phyloP scores from a whole-genome alignment of 345 rosid species.

The Euphorbia tirucalli region DNA sequence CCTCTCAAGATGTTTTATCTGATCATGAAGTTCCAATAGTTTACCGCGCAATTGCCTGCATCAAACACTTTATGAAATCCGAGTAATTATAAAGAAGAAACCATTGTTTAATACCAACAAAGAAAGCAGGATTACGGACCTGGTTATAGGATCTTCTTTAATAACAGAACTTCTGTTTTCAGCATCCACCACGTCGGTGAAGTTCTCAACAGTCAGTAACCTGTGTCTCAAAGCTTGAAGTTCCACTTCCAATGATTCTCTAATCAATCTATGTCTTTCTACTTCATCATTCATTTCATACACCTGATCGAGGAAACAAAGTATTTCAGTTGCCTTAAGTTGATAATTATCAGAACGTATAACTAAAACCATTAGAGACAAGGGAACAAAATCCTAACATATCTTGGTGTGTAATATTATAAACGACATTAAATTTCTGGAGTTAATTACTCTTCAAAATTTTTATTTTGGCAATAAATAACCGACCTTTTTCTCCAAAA shows the following conservation, averaged over 20 bases:
- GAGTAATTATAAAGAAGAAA: constrained; percentile 16
- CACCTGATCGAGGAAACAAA: constrained; percentile 46
- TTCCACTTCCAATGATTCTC: constrained; percentile 73
- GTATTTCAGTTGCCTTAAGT: constrained; percentile 11
- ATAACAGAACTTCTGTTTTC: constrained; percentile 27
- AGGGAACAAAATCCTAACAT: too few species aligned
- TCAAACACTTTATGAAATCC: constrained; percentile 17
- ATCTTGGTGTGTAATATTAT: too few species aligned
- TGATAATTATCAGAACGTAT: not conserved
- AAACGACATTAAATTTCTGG: not conserved
- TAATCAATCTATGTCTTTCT: constrained; percentile 59
- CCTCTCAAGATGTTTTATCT: constrained; percentile 47
- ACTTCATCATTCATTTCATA: constrained; percentile 85
- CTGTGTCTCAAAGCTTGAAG: constrained; percentile 64
- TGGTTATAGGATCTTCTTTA: constrained; percentile 43
- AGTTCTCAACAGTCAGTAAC: constrained; percentile 59
- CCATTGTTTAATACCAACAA: constrained; percentile 8
- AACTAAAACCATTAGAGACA: constrained; percentile 10
- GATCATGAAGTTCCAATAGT: constrained; percentile 48
- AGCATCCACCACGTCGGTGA: constrained; percentile 41
- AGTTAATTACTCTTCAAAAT: not conserved
- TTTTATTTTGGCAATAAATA: constrained; percentile 6
- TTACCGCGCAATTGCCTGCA: constrained; percentile 39
- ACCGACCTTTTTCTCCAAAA: constrained; percentile 82
- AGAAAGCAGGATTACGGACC: constrained; percentile 36